Conservation (phyloP, 2,329 filamentous ascomycete genomes). For the Paecilomyces formosus region DNA sequence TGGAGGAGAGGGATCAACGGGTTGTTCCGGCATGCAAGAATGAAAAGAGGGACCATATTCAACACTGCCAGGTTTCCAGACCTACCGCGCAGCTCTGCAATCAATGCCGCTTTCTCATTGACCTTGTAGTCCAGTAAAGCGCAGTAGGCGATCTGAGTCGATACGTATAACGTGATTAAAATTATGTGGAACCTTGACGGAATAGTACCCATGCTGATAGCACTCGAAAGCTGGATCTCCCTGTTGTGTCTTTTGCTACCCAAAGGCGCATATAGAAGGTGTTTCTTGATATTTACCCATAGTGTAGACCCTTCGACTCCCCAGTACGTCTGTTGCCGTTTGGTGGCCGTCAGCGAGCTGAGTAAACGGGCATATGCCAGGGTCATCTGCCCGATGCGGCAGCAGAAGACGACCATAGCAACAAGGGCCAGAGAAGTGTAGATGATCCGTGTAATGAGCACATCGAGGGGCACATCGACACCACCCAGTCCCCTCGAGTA, state of each 20-base stretch:
- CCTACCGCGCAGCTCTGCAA: slow-evolving; percentile 78
- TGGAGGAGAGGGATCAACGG: slow-evolving; percentile 73
- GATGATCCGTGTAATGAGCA: slow-evolving; percentile 32
- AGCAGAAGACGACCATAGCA: slow-evolving; percentile 30
- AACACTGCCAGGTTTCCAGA: slow-evolving; percentile 76
- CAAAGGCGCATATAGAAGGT: slow-evolving; percentile 56
- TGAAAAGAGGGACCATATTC: slow-evolving; percentile 86
- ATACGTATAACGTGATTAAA: slow-evolving; percentile 60
- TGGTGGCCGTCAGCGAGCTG: slow-evolving; percentile 28
- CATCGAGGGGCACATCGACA: slow-evolving; percentile 32
- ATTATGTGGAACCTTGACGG: slow-evolving; percentile 71
- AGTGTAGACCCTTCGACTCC: slow-evolving; percentile 31
- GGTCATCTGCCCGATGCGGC: slow-evolving; percentile 35
- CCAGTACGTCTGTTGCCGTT: slow-evolving; percentile 38
- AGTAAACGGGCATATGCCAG: slow-evolving; percentile 39
- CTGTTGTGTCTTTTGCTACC: slow-evolving; percentile 69
- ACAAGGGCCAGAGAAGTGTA: slow-evolving; percentile 26
- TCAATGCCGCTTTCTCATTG: slow-evolving; percentile 46
- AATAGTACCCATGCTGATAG: slow-evolving; percentile 66
- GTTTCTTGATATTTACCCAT: slow-evolving; percentile 40
- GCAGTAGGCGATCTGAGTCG: slow-evolving; percentile 71
- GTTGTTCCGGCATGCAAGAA: slow-evolving; percentile 90
- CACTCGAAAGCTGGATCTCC: slow-evolving; percentile 60
- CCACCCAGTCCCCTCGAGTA: slow-evolving; percentile 33
- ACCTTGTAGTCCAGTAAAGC: slow-evolving; percentile 34